These are phyloP conservation scores for Mycena belliarum DNA, from an alignment of 768 basidiomycete species.

Conservation along the genomic window DNA sequence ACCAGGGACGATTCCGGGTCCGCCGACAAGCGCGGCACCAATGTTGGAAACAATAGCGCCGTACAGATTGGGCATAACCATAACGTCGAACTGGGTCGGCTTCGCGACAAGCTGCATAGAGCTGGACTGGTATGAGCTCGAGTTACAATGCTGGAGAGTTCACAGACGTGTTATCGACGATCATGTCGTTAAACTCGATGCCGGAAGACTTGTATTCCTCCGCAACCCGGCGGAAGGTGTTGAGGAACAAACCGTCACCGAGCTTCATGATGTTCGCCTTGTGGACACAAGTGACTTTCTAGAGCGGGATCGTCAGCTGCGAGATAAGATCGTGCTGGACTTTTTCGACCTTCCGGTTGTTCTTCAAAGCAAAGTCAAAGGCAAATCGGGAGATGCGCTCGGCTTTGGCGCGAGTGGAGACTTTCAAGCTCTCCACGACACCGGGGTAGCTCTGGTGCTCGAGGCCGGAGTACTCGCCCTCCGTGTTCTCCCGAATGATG, in stretches of 20 bases:
- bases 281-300: constrained; percentile 99
- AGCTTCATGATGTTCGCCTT: constrained; percentile 99
- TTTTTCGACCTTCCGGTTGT: constrained; percentile 83
- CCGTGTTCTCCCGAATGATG: constrained; percentile 99
- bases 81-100: constrained; percentile 96
- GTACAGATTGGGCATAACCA: constrained; percentile 99
- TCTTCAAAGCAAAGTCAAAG: constrained; percentile 98
- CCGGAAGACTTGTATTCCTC: constrained; percentile 95
- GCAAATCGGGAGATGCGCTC: constrained; percentile 97
- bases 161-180: constrained; percentile 94
- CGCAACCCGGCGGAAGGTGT: constrained; percentile 94
- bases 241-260: constrained; percentile 97
- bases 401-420: constrained; percentile 92
- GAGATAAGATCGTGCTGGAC: not conserved
- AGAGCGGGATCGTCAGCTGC: constrained; percentile 2
- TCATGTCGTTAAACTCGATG: constrained; percentile 96
- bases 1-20: constrained; percentile 96
- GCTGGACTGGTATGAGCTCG: constrained; percentile 37
- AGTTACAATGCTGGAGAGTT: not conserved
- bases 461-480: constrained; percentile 98
- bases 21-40: constrained; percentile 96
- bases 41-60: constrained; percentile 98
- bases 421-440: constrained; percentile 97
- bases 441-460: constrained; percentile 98
- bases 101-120: constrained; percentile 99